Evolutionary conservation across 805 yeast species (phyloP).

Genomic region (Yamadazyma endophytica): DNA sequence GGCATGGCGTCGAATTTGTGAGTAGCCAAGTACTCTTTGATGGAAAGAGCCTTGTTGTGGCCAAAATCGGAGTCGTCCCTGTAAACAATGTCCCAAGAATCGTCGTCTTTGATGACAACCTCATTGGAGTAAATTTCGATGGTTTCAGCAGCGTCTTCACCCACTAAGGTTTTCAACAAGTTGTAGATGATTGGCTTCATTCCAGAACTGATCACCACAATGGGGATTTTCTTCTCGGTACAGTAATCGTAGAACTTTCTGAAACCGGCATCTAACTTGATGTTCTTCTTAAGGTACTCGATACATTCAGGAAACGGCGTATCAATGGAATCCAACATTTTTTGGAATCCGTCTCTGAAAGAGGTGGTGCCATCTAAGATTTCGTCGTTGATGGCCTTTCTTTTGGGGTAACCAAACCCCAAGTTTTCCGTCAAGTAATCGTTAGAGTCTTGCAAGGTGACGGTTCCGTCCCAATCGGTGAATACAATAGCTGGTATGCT

Average conservation of each 20-base stretch:
- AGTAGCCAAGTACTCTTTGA: slow-evolving; percentile 43
- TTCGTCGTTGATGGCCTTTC: slow-evolving; percentile 65
- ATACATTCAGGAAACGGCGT: slow-evolving; percentile 82
- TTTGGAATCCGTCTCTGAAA: slow-evolving; percentile 78
- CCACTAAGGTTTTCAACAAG: slow-evolving; percentile 68
- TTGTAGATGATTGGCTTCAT: slow-evolving; percentile 90
- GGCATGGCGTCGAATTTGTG: slow-evolving; percentile 43
- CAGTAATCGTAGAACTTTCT: slow-evolving; percentile 79
- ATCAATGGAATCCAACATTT: slow-evolving; percentile 76
- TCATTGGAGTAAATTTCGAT: slow-evolving; percentile 82
- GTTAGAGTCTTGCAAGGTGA: slow-evolving; percentile 91
- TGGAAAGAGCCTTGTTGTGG: slow-evolving; percentile 88
- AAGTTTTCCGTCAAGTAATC: slow-evolving; percentile 84
- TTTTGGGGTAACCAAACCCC: slow-evolving; percentile 74
- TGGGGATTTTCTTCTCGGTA: slow-evolving; percentile 64
- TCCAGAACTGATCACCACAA: slow-evolving; percentile 86
- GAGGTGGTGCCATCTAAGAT: slow-evolving; percentile 64
- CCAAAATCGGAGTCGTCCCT: slow-evolving; percentile 87
- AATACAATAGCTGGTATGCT: slow-evolving; percentile 80
- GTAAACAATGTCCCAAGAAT: slow-evolving; percentile 79
- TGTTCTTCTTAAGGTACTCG: slow-evolving; percentile 56
- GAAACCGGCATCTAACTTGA: slow-evolving; percentile 89
- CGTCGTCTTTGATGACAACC: slow-evolving; percentile 41
- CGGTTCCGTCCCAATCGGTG: slow-evolving; percentile 98
- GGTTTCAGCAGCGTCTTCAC: slow-evolving; percentile 64